Conservation (phyloP, 1,139 yeast species). For the Geotrichum fermentans region DNA sequence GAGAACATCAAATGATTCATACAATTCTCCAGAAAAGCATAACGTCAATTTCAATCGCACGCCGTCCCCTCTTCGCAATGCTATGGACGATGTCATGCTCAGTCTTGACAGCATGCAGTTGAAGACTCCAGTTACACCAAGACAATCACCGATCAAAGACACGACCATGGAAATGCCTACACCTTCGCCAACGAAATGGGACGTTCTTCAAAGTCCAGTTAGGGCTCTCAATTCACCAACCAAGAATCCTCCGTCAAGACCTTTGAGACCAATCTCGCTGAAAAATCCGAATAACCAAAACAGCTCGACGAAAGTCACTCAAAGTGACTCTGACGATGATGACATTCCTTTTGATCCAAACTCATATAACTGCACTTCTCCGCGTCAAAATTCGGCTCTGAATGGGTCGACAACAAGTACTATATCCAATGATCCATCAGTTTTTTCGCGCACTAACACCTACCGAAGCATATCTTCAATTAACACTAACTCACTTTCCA, state of each 20-base stretch:
- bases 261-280: not conserved
- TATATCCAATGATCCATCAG: conserved; percentile 4
- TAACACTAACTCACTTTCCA: conserved; percentile 27
- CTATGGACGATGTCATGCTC: conserved; percentile 37
- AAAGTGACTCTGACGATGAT: conserved; percentile 17
- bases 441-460: conserved; percentile 31
- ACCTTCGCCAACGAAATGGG: conserved; percentile 6
- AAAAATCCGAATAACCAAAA: not conserved
- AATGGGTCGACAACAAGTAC: not conserved
- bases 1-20: not conserved
- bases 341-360: conserved; percentile 32
- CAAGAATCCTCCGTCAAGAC: not conserved
- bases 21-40: not conserved
- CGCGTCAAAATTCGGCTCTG: conserved; percentile 3
- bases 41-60: conserved; percentile 38
- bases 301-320: not conserved
- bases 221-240: not conserved
- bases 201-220: not conserved
- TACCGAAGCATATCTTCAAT: conserved; percentile 29
- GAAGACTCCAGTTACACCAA: conserved; percentile 11
- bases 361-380: conserved; percentile 25
- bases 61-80: conserved; percentile 47
- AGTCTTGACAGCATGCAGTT: conserved; percentile 31
- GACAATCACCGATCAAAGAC: conserved; percentile 8
- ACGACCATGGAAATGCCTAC: conserved; percentile 1